Percentiles rank a stretch among this genome's conserved stretches.
Conservation (phyloP, 2,329 filamentous ascomycete species). For the Rhynchosporium graminicola region DNA sequence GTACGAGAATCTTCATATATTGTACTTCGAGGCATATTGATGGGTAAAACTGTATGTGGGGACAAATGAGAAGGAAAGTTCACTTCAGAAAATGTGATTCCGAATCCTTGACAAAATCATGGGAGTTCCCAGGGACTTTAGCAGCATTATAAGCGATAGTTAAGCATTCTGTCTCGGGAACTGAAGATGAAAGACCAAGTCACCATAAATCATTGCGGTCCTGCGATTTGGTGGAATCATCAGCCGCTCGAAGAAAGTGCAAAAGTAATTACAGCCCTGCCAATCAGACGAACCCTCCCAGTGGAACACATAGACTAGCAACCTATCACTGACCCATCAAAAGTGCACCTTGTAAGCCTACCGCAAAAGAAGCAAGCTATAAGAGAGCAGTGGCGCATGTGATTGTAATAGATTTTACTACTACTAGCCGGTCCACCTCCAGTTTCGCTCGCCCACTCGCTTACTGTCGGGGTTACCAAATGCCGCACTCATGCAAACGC, state of each 20-base stretch:
- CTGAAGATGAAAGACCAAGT: background rate
- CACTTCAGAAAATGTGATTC: constrained; percentile 1
- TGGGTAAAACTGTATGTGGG: background rate
- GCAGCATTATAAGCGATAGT: constrained; percentile 8
- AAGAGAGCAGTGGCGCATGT: constrained; percentile 3
- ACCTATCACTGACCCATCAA: constrained; percentile 10
- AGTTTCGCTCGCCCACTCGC: too few relatives aligned
- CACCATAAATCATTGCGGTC: background rate
- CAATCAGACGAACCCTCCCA: constrained; percentile 9
- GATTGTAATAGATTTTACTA: constrained; percentile 2
- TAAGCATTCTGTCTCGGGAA: constrained; percentile 5
- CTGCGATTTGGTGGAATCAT: constrained; percentile 2
- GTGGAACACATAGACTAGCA: constrained; percentile 11
- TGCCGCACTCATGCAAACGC: too few relatives aligned
- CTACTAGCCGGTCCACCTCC: too few relatives aligned
- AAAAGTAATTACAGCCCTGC: constrained; percentile 6
- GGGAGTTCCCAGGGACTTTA: background rate
- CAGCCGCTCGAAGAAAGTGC: constrained; percentile 16
- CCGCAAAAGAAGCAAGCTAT: constrained; percentile 8
- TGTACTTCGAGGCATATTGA: constrained; percentile 10
- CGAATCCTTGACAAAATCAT: constrained; percentile 8
- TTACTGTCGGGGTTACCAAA: too few relatives aligned
- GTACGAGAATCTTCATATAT: constrained; percentile 4
- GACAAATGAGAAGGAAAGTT: constrained; percentile 7
- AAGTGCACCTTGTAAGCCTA: constrained; percentile 14